A percentile compares a stretch with the other conserved stretches of the same genome.
phyloP scores from a whole-genome alignment of 257 asterid genomes.

The Lavandula angustifolia region DNA sequence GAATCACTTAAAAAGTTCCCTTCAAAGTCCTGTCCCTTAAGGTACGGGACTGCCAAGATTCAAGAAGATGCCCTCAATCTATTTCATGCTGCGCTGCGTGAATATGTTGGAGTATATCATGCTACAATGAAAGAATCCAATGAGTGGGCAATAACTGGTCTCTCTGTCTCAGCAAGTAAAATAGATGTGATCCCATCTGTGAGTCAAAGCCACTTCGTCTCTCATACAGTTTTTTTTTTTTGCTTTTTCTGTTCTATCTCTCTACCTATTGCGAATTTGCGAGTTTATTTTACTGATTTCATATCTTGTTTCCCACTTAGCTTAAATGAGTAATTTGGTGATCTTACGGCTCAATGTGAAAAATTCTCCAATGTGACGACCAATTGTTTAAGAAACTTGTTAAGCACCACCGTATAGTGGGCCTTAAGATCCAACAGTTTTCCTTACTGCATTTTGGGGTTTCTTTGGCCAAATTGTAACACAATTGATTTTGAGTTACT shows the following conservation, averaged over 20 bases:
- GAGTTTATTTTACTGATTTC: slow-evolving; percentile 1
- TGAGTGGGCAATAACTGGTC: slow-evolving; percentile 89
- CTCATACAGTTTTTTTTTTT: slow-evolving; percentile 4
- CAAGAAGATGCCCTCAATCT: slow-evolving; percentile 85
- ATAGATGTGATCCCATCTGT: slow-evolving; percentile 72
- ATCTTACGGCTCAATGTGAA: slow-evolving; percentile 11
- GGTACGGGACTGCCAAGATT: slow-evolving; percentile 78
- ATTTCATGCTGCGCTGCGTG: slow-evolving; percentile 84
- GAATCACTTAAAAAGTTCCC: slow-evolving; percentile 82
- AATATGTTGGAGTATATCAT: slow-evolving; percentile 59
- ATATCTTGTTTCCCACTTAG: slow-evolving; percentile 6
- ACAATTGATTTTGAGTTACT: slow-evolving; percentile 2
- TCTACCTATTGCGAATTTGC: not conserved
- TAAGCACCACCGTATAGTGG: slow-evolving; percentile 6
- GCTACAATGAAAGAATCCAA: slow-evolving; percentile 44
- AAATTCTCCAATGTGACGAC: slow-evolving; percentile 18
- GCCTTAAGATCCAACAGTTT: slow-evolving; percentile 9
- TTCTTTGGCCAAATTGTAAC: not conserved
- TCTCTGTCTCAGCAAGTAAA: slow-evolving; percentile 89
- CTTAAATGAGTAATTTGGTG: slow-evolving; percentile 20
- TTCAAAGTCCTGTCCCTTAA: slow-evolving; percentile 84
- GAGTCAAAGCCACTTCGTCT: slow-evolving; percentile 39
- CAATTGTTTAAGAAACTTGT: slow-evolving; percentile 20
- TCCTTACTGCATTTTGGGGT: slow-evolving; percentile 6
- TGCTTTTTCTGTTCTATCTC: slow-evolving; percentile 1